These are phyloP conservation scores for Xylaria sp. DNA, from an alignment of 2,329 filamentous ascomycete species.

Conservation along the genomic window DNA sequence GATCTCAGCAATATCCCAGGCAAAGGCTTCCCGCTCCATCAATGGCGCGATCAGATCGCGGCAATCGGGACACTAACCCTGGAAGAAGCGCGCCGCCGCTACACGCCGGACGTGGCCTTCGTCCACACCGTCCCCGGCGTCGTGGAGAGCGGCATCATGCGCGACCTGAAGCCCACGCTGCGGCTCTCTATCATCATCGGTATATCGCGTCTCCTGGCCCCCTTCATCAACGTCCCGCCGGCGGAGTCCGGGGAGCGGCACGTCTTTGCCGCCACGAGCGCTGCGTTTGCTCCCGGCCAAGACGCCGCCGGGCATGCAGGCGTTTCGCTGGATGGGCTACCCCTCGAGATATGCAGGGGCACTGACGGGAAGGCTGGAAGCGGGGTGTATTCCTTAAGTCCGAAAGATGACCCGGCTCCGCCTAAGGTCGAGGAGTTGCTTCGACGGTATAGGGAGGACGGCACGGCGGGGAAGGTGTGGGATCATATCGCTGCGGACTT, in stretches of 20 bases:
- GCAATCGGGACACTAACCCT: conserved; percentile 36
- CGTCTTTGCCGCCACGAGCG: conserved; percentile 51
- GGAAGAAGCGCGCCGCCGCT: conserved; percentile 28
- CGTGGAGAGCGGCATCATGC: conserved; percentile 41
- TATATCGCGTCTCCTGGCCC: conserved; percentile 22
- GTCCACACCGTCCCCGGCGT: conserved; percentile 36
- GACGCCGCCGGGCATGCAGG: not conserved
- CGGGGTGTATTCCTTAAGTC: conserved; percentile 25
- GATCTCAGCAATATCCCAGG: conserved; percentile 32
- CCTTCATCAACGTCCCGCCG: conserved; percentile 31
- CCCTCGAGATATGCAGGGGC: conserved; percentile 3
- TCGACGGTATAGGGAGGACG: conserved; percentile 47
- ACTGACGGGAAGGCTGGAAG: conserved; percentile 19
- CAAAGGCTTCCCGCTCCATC: conserved; percentile 18
- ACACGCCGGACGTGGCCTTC: conserved; percentile 39
- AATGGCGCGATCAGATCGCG: conserved; percentile 35
- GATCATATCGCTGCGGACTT: conserved; percentile 31
- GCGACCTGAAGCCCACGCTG: conserved; percentile 24
- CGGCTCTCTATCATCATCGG: conserved; percentile 15
- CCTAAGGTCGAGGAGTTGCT: conserved; percentile 46
- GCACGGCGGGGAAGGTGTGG: conserved; percentile 49
- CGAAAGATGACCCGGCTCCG: conserved; percentile 16
- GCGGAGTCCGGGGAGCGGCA: conserved; percentile 52
- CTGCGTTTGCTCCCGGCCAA: conserved; percentile 45
- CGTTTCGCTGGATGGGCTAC: not conserved